phyloP scores from a whole-genome alignment of 192 early-diverging fungal genomes.

The Haplosporangium gracile region DNA sequence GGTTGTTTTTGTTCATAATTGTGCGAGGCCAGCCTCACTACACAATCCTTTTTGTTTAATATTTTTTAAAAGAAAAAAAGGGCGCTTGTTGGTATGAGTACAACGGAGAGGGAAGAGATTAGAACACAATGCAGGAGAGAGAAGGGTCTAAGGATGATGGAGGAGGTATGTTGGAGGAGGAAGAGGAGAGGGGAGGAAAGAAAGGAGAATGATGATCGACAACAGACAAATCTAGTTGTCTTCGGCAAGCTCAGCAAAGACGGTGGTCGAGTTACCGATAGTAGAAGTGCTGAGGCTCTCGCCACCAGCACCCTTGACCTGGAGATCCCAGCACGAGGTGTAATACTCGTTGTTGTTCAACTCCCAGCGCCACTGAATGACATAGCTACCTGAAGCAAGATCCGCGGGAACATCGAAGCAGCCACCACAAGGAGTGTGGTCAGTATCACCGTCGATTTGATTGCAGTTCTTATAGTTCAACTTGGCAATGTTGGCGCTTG shows the following conservation, averaged over 20 bases:
- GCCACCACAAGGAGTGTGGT: conserved; percentile 48
- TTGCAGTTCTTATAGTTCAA: conserved; percentile 53
- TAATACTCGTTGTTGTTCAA: conserved; percentile 48
- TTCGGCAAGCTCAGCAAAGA: conserved; percentile 30
- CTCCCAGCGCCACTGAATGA: conserved; percentile 55
- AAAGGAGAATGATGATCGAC: neutral
- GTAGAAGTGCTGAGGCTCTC: neutral
- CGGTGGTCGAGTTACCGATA: neutral
- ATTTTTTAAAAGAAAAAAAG: neutral
- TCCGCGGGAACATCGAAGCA: conserved; percentile 28
- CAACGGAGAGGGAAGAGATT: neutral
- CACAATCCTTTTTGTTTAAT: neutral
- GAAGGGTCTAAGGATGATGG: neutral
- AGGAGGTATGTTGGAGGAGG: neutral
- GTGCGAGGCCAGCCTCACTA: neutral
- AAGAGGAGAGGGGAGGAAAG: neutral
- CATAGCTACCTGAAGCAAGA: conserved; percentile 33
- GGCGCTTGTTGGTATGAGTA: conserved; percentile 4
- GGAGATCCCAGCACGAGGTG: conserved; percentile 53
- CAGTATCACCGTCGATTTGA: conserved; percentile 23
- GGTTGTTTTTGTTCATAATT: neutral
- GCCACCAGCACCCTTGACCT: neutral
- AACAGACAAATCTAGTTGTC: neutral
- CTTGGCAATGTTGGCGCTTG: conserved; percentile 31
- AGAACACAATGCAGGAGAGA: neutral